phyloP scores from a whole-genome alignment of 192 early-diverging fungal genomes.

The Nowakowskiella sp. region DNA sequence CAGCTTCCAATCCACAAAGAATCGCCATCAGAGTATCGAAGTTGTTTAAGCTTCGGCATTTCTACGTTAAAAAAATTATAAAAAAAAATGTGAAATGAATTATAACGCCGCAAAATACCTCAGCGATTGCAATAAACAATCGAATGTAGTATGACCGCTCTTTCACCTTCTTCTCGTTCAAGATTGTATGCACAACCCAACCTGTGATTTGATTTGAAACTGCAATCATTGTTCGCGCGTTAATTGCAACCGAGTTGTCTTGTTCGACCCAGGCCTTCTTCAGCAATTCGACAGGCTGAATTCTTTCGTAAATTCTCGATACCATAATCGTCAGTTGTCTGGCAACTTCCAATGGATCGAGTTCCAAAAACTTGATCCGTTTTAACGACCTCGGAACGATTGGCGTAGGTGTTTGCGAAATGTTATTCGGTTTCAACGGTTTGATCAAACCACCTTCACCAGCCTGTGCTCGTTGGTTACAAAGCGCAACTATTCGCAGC shows the following conservation, averaged over 20 bases:
- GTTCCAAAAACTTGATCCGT: constrained; percentile 71
- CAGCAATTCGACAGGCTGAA: constrained; percentile 83
- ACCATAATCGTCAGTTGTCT: constrained; percentile 95
- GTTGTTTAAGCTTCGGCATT: constrained; percentile 70
- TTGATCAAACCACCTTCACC: constrained; percentile 52
- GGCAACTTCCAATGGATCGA: constrained; percentile 87
- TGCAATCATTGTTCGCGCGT: not conserved
- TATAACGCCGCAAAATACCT: constrained; percentile 21
- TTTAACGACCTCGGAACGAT: constrained; percentile 73
- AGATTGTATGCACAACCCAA: constrained; percentile 81
- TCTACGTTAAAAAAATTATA: constrained; percentile 9
- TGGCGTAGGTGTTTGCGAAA: constrained; percentile 62
- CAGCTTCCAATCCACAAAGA: constrained; percentile 68
- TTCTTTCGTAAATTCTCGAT: constrained; percentile 67
- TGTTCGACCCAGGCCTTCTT: constrained; percentile 78
- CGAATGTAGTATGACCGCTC: constrained; percentile 33
- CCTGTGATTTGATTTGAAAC: constrained; percentile 46
- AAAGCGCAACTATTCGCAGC: too few relatives aligned
- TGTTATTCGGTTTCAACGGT: constrained; percentile 44
- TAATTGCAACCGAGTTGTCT: constrained; percentile 32
- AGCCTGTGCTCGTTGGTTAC: constrained; percentile 29
- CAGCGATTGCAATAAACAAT: constrained; percentile 45
- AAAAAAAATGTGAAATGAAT: constrained; percentile 1
- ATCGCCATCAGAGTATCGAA: constrained; percentile 79
- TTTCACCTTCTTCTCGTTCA: constrained; percentile 53